Evolutionary conservation across 306 rosid genomes (phyloP).

Genomic region (Quercus agrifolia): DNA sequence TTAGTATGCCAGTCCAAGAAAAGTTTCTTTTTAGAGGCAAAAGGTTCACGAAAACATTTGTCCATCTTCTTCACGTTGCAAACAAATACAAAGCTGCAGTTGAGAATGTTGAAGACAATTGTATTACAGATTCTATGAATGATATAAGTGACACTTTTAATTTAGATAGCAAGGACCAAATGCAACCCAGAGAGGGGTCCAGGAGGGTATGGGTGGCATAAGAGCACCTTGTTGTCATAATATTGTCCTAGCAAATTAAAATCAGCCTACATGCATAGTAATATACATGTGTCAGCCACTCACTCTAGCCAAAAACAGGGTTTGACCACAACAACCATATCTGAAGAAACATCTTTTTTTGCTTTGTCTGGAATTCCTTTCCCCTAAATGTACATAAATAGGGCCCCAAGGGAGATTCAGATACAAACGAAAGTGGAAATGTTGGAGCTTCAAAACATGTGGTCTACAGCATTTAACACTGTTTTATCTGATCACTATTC

Average conservation of each 20-base stretch:
- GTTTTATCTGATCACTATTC: not conserved
- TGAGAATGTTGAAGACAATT: not conserved
- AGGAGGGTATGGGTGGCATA: not conserved
- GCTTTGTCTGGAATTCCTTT: not conserved
- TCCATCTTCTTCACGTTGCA: too few species aligned
- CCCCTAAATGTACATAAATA: not conserved
- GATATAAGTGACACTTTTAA: not conserved
- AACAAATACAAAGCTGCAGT: too few species aligned
- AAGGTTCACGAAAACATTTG: too few species aligned
- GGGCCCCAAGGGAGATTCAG: not conserved
- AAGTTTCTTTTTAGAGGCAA: too few species aligned
- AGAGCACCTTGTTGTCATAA: not conserved
- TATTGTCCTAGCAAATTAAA: not conserved
- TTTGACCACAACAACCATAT: not conserved
- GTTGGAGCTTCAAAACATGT: not conserved
- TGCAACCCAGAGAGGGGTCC: not conserved
- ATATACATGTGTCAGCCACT: not conserved
- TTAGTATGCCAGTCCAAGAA: too few species aligned
- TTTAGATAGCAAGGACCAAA: not conserved
- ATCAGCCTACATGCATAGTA: not conserved
- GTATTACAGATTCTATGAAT: too few species aligned
- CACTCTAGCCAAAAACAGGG: not conserved
- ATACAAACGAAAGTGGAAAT: not conserved
- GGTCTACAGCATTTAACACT: not conserved
- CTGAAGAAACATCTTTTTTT: not conserved